These are phyloP conservation scores for Aspergillus nomiae DNA, from an alignment of 2,329 filamentous ascomycete genomes.

Conservation along the genomic window DNA sequence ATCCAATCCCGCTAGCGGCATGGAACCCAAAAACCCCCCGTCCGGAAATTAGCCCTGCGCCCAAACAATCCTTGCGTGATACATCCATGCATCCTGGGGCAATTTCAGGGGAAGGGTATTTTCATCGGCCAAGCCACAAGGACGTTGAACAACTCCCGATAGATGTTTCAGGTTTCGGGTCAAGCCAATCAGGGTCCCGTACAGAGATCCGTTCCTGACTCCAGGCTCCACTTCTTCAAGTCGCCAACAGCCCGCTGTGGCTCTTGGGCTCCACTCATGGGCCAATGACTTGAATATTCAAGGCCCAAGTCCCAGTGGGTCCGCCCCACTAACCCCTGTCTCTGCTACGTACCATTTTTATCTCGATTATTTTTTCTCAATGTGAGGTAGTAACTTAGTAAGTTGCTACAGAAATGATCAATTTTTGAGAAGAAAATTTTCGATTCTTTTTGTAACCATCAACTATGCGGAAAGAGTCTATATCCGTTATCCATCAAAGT, in stretches of 20 bases:
- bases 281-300: slow-evolving; percentile 10
- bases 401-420: not conserved
- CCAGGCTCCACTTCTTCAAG: slow-evolving; percentile 12
- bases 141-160: slow-evolving; percentile 20
- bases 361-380: slow-evolving; percentile 8
- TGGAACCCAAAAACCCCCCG: not conserved
- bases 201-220: slow-evolving; percentile 20
- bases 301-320: not conserved
- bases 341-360: slow-evolving; percentile 15
- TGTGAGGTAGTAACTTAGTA: not conserved
- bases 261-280: slow-evolving; percentile 9
- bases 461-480: not conserved
- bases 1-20: not conserved
- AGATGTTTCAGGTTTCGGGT: slow-evolving; percentile 21
- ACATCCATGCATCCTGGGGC: not conserved
- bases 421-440: not conserved
- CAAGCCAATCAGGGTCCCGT: slow-evolving; percentile 9
- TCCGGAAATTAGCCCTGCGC: slow-evolving; percentile 1
- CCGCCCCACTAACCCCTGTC: slow-evolving; percentile 19
- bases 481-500: not conserved
- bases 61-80: not conserved
- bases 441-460: not conserved
- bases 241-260: slow-evolving; percentile 18
- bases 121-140: slow-evolving; percentile 14
- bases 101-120: slow-evolving; percentile 9